Percentiles rank a stretch among this genome's conserved stretches.
These are phyloP conservation scores for Saccharomycopsis sp. DNA, from an alignment of 805 yeast genomes.

Conservation along the genomic window DNA sequence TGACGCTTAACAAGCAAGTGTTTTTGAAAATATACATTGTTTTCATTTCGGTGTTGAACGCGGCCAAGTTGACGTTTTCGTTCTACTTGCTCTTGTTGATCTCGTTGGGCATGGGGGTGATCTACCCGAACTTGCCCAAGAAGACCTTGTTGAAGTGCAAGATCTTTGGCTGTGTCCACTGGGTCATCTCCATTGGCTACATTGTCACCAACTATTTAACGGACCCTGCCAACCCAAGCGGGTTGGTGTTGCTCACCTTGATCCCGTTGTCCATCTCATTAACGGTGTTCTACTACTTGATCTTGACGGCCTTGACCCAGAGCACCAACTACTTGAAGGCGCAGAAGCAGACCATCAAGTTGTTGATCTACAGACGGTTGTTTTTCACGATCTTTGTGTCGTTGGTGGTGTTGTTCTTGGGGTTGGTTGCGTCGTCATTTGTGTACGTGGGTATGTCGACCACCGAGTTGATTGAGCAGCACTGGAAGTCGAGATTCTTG, in stretches of 20 bases:
- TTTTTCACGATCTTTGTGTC: constrained; percentile 69
- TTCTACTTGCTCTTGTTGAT: constrained; percentile 81
- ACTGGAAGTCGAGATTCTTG: constrained; percentile 90
- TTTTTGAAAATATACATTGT: constrained; percentile 68
- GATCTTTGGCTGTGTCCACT: constrained; percentile 48
- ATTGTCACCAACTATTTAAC: constrained; percentile 45
- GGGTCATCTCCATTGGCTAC: constrained; percentile 44
- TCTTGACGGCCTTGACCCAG: constrained; percentile 59
- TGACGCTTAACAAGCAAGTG: constrained; percentile 35
- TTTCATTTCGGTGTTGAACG: constrained; percentile 68
- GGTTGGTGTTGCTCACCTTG: constrained; percentile 47
- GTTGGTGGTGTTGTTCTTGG: constrained; percentile 58
- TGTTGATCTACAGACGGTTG: constrained; percentile 73
- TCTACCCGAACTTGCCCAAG: constrained; percentile 72
- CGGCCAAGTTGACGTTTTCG: constrained; percentile 77
- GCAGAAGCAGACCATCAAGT: constrained; percentile 87
- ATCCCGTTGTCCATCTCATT: constrained; percentile 67
- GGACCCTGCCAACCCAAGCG: constrained; percentile 40
- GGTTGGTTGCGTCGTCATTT: constrained; percentile 61
- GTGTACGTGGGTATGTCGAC: constrained; percentile 65
- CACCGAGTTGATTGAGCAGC: constrained; percentile 68
- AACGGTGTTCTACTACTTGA: constrained; percentile 63
- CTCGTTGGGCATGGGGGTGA: constrained; percentile 91
- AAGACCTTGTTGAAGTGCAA: constrained; percentile 65
- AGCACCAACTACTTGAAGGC: constrained; percentile 68